Percentiles rank a stretch among this genome's conserved stretches.
Conservation (phyloP, 345 rosid species). For the Arabis hirsuta region DNA sequence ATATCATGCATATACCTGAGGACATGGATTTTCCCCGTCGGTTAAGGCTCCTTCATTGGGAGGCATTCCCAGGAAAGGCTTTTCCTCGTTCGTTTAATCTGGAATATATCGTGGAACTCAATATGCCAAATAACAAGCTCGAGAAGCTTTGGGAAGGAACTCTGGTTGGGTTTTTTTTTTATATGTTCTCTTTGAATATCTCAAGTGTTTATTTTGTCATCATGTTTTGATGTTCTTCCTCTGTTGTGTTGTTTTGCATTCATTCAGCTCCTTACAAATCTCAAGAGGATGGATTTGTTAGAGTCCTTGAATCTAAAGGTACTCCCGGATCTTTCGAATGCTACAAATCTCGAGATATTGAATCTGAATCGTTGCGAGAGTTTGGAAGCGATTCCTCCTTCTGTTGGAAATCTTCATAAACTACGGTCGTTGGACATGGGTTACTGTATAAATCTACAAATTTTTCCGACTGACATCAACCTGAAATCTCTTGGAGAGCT, state of each 20-base stretch:
- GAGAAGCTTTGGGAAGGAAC: conserved; percentile 39
- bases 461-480: no score
- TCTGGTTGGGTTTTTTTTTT: conserved; percentile 25
- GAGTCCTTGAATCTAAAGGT: not conserved
- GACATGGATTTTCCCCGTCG: not conserved
- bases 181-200: not conserved
- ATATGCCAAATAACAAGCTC: not conserved
- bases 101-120: conserved; percentile 28
- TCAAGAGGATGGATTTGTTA: conserved; percentile 16
- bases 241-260: not conserved
- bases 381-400: no score
- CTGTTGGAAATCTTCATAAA: no score
- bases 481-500: no score
- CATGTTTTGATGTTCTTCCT: not conserved
- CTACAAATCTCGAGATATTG: no score
- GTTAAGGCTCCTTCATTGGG: conserved; percentile 36
- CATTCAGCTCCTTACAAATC: conserved; percentile 16
- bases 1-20: not conserved
- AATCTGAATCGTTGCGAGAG: no score
- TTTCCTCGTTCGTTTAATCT: conserved; percentile 24
- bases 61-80: conserved; percentile 25
- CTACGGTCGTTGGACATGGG: no score
- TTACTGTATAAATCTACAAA: no score
- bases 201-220: not conserved
- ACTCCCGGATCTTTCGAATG: no score